Evolutionary conservation across 331 rosid genomes (phyloP).

Genomic region (Pyrus hybrid): DNA sequence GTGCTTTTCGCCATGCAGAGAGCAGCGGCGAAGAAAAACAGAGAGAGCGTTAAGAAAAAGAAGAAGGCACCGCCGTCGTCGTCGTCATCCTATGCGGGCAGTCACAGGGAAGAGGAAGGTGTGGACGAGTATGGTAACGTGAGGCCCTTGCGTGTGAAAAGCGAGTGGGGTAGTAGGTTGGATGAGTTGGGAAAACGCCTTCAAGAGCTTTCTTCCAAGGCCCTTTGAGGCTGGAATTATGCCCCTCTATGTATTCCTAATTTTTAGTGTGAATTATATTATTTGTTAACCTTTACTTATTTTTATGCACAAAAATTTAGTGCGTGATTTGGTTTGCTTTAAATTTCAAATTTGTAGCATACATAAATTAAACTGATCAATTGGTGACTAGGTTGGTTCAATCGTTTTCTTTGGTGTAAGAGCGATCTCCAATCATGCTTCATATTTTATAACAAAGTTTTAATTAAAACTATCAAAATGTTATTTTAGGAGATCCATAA

Average conservation of each 20-base stretch:
- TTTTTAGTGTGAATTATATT: neutral
- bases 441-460: no score
- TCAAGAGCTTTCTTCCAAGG: slow-evolving; percentile 42
- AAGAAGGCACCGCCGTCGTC: slow-evolving; percentile 12
- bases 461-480: no score
- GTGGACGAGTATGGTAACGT: slow-evolving; percentile 23
- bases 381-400: no score
- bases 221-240: slow-evolving; percentile 17
- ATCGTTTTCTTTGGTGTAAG: no score
- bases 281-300: no score
- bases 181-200: slow-evolving; percentile 54
- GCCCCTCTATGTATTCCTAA: neutral
- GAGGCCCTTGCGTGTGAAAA: slow-evolving; percentile 38
- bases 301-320: no score
- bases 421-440: no score
- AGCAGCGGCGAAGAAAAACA: slow-evolving; percentile 35
- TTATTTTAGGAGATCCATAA: no score
- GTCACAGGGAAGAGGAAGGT: slow-evolving; percentile 9
- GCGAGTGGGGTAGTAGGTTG: slow-evolving; percentile 45
- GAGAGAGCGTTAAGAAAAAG: slow-evolving; percentile 1
- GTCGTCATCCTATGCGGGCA: slow-evolving; percentile 18
- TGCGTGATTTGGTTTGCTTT: no score
- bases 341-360: no score
- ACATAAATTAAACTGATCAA: no score
- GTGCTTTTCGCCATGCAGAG: slow-evolving; percentile 65